phyloP scores from a whole-genome alignment of 192 early-diverging fungal species.

The Backusella liffmaniae region DNA sequence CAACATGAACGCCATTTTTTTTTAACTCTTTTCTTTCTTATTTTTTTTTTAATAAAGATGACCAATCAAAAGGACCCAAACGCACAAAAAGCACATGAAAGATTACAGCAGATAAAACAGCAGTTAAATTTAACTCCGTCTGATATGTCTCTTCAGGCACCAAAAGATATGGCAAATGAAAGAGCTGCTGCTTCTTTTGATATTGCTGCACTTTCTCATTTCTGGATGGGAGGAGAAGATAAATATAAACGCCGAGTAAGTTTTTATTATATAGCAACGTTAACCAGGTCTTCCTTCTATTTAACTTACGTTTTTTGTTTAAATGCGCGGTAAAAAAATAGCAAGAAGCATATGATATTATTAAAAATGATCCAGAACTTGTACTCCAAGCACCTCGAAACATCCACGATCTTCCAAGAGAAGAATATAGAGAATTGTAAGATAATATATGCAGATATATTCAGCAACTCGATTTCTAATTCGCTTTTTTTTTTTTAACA shows the following conservation, averaged over 20 bases:
- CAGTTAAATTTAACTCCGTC: conserved; percentile 26
- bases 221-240: conserved; percentile 48
- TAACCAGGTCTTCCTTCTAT: background rate
- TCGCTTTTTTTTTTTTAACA: background rate
- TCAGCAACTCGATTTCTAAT: background rate
- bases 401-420: conserved; percentile 45
- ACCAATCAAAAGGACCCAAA: conserved; percentile 17
- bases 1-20: background rate
- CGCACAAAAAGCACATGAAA: conserved; percentile 17
- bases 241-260: conserved; percentile 43
- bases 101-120: conserved; percentile 23
- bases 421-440: conserved; percentile 54
- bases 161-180: conserved; percentile 51
- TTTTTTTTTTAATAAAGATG: conserved; percentile 4
- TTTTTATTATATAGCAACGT: background rate
- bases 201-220: conserved; percentile 46
- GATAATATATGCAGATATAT: background rate
- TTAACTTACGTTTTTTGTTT: background rate
- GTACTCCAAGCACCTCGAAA: conserved; percentile 46
- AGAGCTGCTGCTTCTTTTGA: conserved; percentile 53
- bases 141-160: conserved; percentile 24
- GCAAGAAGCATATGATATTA: conserved; percentile 44
- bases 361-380: conserved; percentile 54
- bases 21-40: conserved; percentile 2
- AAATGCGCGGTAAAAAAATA: background rate